Evolutionary conservation across 164 flowering plant genomes (phyloP).

Genomic region (Berberis vulgaris): DNA sequence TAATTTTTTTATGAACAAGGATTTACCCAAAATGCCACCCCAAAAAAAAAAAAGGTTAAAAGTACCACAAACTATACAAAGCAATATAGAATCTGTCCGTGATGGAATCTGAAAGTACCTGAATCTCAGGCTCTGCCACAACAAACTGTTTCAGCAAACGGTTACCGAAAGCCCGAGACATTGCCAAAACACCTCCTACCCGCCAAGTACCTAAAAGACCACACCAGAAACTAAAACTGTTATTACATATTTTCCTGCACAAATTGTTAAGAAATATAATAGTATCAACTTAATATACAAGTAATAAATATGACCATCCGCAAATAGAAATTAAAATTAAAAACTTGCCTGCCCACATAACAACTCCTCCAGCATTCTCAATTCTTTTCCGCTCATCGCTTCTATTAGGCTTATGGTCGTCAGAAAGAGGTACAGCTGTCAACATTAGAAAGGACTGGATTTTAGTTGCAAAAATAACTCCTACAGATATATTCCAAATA

Average conservation of each 20-base stretch:
- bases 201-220: slow-evolving; percentile 85
- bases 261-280: too few species aligned
- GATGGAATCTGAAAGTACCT: slow-evolving; percentile 25
- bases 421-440: slow-evolving; percentile 90
- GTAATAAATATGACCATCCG: too few species aligned
- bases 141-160: slow-evolving; percentile 93
- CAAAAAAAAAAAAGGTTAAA: too few species aligned
- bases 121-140: slow-evolving; percentile 97
- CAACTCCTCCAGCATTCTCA: slow-evolving; percentile 95
- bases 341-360: slow-evolving; percentile 95
- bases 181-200: slow-evolving; percentile 96
- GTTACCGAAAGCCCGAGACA: slow-evolving; percentile 99
- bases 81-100: too few species aligned
- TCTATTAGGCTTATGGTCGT: slow-evolving; percentile 97
- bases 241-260: too few species aligned
- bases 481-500: too few species aligned
- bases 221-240: not conserved
- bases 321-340: not conserved
- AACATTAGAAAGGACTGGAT: too few species aligned
- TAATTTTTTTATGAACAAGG: too few species aligned
- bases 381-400: slow-evolving; percentile 94
- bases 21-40: too few species aligned
- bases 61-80: too few species aligned
- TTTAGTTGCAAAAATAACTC: too few species aligned
- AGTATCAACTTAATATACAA: too few species aligned